phyloP scores from a whole-genome alignment of 768 basidiomycete genomes.

The Suillus tomentosus region DNA sequence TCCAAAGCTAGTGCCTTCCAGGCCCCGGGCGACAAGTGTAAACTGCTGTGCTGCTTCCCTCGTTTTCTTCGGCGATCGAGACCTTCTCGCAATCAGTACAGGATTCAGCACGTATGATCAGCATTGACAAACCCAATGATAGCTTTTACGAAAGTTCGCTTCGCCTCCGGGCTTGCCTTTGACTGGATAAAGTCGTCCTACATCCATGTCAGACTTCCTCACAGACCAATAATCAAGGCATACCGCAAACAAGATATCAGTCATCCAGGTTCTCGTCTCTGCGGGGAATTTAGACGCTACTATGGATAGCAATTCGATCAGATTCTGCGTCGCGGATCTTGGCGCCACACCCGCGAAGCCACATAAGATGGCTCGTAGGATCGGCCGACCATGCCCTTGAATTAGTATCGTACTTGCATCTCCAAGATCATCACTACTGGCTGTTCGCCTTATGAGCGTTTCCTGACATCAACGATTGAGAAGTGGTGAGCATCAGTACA shows the following conservation, averaged over 20 bases:
- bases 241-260: slow-evolving; percentile 70
- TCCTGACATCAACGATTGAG: slow-evolving; percentile 40
- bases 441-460: slow-evolving; percentile 66
- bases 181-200: slow-evolving; percentile 76
- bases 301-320: slow-evolving; percentile 78
- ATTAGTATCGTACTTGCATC: slow-evolving; percentile 55
- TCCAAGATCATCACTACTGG: slow-evolving; percentile 60
- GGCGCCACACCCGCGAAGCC: slow-evolving; percentile 88
- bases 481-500: slow-evolving; percentile 9
- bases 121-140: slow-evolving; percentile 56
- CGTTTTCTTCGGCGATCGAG: slow-evolving; percentile 71
- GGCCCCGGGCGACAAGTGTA: slow-evolving; percentile 77
- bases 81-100: slow-evolving; percentile 40
- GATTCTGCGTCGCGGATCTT: slow-evolving; percentile 77
- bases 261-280: slow-evolving; percentile 69
- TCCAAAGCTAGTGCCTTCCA: slow-evolving; percentile 86
- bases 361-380: slow-evolving; percentile 72
- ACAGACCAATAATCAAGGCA: slow-evolving; percentile 15
- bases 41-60: slow-evolving; percentile 88
- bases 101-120: neutral
- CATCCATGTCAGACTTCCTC: neutral
- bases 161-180: slow-evolving; percentile 73
- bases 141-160: slow-evolving; percentile 75
- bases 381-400: slow-evolving; percentile 55
- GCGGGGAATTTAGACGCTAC: slow-evolving; percentile 59